phyloP scores from a whole-genome alignment of 2,329 filamentous ascomycete genomes.

The Ustilaginoidea virens region DNA sequence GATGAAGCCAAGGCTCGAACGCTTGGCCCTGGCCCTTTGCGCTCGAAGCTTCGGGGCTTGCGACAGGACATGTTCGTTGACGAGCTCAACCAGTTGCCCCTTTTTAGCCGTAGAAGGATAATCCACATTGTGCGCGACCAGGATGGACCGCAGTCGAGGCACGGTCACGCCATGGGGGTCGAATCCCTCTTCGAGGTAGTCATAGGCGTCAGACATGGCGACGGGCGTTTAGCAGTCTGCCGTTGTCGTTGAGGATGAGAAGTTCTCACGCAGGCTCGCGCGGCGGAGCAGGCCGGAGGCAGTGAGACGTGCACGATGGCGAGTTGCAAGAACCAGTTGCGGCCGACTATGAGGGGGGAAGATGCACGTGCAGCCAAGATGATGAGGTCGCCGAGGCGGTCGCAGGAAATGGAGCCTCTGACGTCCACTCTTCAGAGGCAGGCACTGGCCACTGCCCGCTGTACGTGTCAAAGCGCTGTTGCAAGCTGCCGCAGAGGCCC shows the following conservation, averaged over 20 bases:
- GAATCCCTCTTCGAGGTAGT: conserved; percentile 78
- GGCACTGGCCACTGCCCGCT: too few species aligned
- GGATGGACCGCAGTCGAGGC: conserved; percentile 75
- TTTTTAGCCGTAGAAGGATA: conserved; percentile 91
- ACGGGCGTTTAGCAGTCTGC: not conserved
- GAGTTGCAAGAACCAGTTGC: too few species aligned
- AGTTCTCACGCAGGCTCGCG: too few species aligned
- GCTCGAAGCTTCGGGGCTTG: conserved; percentile 63
- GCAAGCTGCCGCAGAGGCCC: too few species aligned
- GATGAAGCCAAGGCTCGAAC: conserved; percentile 74
- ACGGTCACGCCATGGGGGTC: conserved; percentile 74
- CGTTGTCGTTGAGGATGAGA: too few species aligned
- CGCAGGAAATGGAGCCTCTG: too few species aligned
- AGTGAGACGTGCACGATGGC: too few species aligned
- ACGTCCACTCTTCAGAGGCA: too few species aligned
- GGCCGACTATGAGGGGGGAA: too few species aligned
- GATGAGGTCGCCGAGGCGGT: too few species aligned
- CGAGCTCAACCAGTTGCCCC: conserved; percentile 68
- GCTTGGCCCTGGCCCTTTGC: conserved; percentile 62
- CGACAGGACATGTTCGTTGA: conserved; percentile 63
- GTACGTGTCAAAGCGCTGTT: too few species aligned
- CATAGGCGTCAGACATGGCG: conserved; percentile 51
- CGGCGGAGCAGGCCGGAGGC: not conserved
- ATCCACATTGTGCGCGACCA: conserved; percentile 73
- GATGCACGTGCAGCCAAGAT: too few species aligned